A percentile compares a stretch with the other conserved stretches of the same genome.
Evolutionary conservation across 768 basidiomycete genomes (phyloP).

Genomic region (Mycena rebaudengoi): DNA sequence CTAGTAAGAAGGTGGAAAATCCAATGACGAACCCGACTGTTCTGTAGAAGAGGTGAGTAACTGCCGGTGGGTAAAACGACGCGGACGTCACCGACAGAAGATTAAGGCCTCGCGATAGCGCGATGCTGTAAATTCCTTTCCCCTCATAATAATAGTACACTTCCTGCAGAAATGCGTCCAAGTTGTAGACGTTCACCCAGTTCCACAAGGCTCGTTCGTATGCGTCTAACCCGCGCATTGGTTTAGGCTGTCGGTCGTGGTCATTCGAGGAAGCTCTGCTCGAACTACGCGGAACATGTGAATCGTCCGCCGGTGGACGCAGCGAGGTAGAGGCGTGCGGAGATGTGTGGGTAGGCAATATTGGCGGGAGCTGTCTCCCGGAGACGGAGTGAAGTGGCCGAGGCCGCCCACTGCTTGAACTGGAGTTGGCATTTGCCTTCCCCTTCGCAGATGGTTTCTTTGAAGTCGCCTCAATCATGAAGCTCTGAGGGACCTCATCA

Average conservation of each 20-base stretch:
- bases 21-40: conserved; percentile 97
- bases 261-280: conserved; percentile 39
- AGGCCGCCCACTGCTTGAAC: conserved; percentile 41
- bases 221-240: conserved; percentile 77
- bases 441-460: conserved; percentile 44
- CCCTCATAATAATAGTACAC: conserved; percentile 97
- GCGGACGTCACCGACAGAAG: conserved; percentile 77
- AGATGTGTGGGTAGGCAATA: conserved; percentile 45
- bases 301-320: conserved; percentile 30
- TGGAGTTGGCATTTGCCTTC: conserved; percentile 34
- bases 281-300: conserved; percentile 50
- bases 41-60: conserved; percentile 51
- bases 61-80: conserved; percentile 16
- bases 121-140: conserved; percentile 96
- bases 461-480: conserved; percentile 82
- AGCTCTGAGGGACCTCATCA: conserved; percentile 86
- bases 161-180: conserved; percentile 95
- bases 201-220: conserved; percentile 96
- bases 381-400: conserved; percentile 63
- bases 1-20: conserved; percentile 96
- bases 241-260: conserved; percentile 48
- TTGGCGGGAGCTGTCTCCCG: conserved; percentile 49
- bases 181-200: conserved; percentile 98
- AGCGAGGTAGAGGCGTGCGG: conserved; percentile 33
- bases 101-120: conserved; percentile 89